Base-by-base conservation (phyloP, 2,329 filamentous ascomycete genomes). In the Aspergillus pseudoviridinutans region DNA sequence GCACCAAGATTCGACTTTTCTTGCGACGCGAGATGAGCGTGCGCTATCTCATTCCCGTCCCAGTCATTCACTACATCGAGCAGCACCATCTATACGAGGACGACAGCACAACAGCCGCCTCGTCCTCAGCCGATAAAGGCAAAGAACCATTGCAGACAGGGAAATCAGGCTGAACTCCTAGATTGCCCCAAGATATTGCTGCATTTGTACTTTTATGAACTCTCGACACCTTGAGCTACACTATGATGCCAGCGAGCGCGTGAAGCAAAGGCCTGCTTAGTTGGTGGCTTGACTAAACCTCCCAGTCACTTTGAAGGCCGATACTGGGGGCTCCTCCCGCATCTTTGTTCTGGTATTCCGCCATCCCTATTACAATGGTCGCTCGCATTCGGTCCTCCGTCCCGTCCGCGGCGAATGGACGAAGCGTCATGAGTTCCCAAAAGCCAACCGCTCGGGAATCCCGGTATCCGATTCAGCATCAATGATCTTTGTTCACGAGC, bases 21-120 rank as follows among this genome's bases (percentile, higher is more conserved):
- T 74, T 92, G 35, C 85, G 89, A 68, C 83, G 89, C 67, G 86
- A 91, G 62, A 89, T 94, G 87, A 92, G 88, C 65, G 89, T 95
- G 51, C 85, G 89, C 61, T 93, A 92, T 68, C 70, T 85, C 28
- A 87, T 91, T 35, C 90, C 91, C 0, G 84, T 87, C 46, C 84
- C 85, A 3, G 90, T 93, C 50, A 89, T 91, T 55, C 79, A 87
- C 57, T 91, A 91, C 68, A 90, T 91, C 59, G 82, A 87, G 57
- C 79, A 88, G 61, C 81, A 90, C 61, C 79, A 80, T 41, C 75
- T 91, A 3, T 91, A 90, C 66, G 78, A 81, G 57, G 85, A 87
- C 51, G 75, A 82, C 49, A 63, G 68, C 35, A 59, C 64, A 22
- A 52, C 60, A 4, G 59, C 60, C 8, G 56, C 56, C 50, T 58